Evolutionary conservation across 2,329 filamentous ascomycete genomes (phyloP).

Genomic region (Aureobasidium subglaciale): DNA sequence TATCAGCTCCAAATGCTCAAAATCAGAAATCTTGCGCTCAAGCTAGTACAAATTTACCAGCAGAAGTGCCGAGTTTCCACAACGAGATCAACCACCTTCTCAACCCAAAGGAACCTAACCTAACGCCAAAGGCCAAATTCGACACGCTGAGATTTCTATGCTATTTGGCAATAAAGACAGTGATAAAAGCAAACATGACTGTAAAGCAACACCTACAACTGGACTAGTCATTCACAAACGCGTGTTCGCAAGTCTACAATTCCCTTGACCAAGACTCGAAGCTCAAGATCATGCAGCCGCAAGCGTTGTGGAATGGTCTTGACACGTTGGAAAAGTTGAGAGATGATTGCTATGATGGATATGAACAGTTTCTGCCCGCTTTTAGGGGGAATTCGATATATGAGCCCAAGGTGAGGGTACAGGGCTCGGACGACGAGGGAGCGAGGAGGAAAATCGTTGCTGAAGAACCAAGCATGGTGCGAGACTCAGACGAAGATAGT

Average conservation of each 20-base stretch:
- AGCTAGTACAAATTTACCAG: too few species aligned
- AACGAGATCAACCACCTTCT: background rate
- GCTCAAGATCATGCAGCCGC: background rate
- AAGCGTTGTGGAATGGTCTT: background rate
- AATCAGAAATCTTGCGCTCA: too few species aligned
- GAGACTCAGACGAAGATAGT: too few species aligned
- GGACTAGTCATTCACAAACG: background rate
- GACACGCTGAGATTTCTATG: background rate
- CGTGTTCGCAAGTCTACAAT: background rate
- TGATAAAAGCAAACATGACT: background rate
- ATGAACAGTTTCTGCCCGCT: background rate
- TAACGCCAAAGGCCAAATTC: background rate
- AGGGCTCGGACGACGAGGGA: background rate
- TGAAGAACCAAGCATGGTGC: too few species aligned
- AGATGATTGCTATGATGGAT: background rate
- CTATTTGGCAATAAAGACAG: background rate
- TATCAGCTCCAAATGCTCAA: too few species aligned
- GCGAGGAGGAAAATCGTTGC: background rate
- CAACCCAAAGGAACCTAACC: background rate
- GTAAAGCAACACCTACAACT: background rate
- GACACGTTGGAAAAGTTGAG: background rate
- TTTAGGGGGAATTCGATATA: background rate
- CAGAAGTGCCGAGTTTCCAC: background rate
- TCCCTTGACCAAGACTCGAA: background rate
- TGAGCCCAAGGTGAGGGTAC: background rate